phyloP scores from a whole-genome alignment of 345 rosid genomes.

The Rhodomyrtus tomentosa region DNA sequence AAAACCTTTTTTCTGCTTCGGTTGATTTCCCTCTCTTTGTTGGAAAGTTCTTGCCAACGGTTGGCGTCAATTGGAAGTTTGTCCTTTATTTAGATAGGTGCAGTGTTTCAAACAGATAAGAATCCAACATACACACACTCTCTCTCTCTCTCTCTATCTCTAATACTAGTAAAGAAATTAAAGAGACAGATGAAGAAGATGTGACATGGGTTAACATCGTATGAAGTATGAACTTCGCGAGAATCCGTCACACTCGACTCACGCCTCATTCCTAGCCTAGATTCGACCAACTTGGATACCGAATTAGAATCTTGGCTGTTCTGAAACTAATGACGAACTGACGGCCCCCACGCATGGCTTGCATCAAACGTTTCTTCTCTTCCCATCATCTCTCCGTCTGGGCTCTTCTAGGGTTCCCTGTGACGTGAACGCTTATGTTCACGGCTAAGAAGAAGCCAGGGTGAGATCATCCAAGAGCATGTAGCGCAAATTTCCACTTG shows the following conservation, averaged over 20 bases:
- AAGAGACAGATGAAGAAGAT: not conserved
- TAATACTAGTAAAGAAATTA: not conserved
- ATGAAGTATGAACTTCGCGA: too few relatives aligned
- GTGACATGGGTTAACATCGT: not conserved
- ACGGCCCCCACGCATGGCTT: not conserved
- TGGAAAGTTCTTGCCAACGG: not conserved
- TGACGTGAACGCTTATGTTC: not conserved
- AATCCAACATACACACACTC: not conserved
- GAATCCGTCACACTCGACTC: too few relatives aligned
- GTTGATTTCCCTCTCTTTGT: not conserved
- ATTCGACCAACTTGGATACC: not conserved
- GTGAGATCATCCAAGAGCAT: not conserved
- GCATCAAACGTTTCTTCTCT: not conserved
- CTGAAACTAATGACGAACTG: not conserved
- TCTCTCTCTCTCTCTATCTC: not conserved
- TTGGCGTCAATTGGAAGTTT: not conserved
- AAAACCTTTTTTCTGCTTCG: accelerated
- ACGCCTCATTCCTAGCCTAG: not conserved
- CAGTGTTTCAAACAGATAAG: accelerated
- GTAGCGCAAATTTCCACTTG: not conserved
- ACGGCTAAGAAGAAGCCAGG: not conserved
- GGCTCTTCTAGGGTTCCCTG: not conserved
- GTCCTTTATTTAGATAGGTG: not conserved
- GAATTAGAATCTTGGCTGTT: not conserved
- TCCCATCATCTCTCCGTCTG: not conserved